Evolutionary conservation across 345 rosid species (phyloP), one percentile per base, ranked within the genome.

Genomic region (Anastatica hierochuntica): DNA sequence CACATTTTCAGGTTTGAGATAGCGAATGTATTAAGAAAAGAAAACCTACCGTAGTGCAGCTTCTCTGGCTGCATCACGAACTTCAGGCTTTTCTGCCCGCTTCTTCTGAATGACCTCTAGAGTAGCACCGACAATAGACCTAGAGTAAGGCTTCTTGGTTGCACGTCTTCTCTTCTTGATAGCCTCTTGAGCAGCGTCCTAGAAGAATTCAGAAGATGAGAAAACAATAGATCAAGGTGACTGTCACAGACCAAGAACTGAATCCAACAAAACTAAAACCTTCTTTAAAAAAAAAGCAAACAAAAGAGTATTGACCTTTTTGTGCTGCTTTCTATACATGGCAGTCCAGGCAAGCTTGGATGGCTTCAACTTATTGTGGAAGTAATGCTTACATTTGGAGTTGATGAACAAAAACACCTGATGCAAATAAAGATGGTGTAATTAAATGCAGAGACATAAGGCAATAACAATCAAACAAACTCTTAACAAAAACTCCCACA

Each of bases 361-460:
- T 1, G 95, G 96, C 90, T 88, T 90, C 76, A 84, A 53, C 18
- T 85, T 76, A 63, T 84, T 88, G 78, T 88, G 95, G 73, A 92
- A 88, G 64, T 92, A 88, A 77, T 89, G 76, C 77, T 88, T 84
- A 74, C 95, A 92, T 36, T 92, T 92, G 0, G 98, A 88, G 67
- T 88, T 92, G 16, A 67, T 63, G 41, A 90, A 88, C 74, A 90
- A 81, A 79, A 88, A 90, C 3, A 88, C 98, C 98, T 31, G 4
- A 10, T 9, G n/a, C 12, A 31, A 10, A 31, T 9, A 2, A 31
- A 10, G 10, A 31, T 2, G 10, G 2, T 6, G 33, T 29, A 29
- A 21, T 21, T 5, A 29, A 29, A 2, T 4, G 2, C 33, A 29
- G 33, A 29, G 10, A 6, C 33, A 6, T 6, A 6, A 6, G 2